Conservation (phyloP, 257 asterid species). For the Scutellaria galericulata region DNA sequence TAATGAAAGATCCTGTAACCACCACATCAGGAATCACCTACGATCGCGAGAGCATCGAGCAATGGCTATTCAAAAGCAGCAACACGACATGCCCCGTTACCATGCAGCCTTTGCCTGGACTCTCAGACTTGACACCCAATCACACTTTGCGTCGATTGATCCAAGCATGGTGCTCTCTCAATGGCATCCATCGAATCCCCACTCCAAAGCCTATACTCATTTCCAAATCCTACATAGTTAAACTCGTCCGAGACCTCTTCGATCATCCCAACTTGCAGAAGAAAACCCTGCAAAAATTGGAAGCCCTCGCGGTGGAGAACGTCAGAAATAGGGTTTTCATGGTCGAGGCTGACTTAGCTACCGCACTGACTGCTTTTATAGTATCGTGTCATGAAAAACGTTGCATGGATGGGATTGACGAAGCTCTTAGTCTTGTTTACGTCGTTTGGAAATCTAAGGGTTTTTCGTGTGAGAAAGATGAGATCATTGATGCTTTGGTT, state of each 20-base stretch:
- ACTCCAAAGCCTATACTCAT: constrained; percentile 42
- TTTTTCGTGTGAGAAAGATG: neutral
- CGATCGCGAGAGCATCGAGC: constrained; percentile 66
- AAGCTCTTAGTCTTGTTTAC: constrained; percentile 44
- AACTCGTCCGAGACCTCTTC: constrained; percentile 44
- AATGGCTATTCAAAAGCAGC: constrained; percentile 45
- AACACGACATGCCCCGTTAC: constrained; percentile 66
- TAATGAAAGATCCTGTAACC: constrained; percentile 75
- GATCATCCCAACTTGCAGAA: constrained; percentile 24
- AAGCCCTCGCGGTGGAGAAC: constrained; percentile 43
- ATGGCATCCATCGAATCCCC: constrained; percentile 31
- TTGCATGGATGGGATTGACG: constrained; percentile 34
- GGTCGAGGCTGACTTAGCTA: constrained; percentile 45
- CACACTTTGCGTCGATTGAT: constrained; percentile 62
- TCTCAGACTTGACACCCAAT: constrained; percentile 57
- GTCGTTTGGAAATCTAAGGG: neutral
- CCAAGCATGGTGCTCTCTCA: constrained; percentile 54
- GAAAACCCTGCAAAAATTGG: constrained; percentile 45
- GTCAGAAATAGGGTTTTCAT: constrained; percentile 40
- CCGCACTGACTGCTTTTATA: constrained; percentile 32
- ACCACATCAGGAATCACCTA: constrained; percentile 65
- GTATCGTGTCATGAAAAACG: constrained; percentile 33
- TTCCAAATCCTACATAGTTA: constrained; percentile 24
- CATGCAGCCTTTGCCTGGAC: constrained; percentile 46
- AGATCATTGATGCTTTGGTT: constrained; percentile 41